Evolutionary conservation across 257 asterid species (phyloP), one percentile per base, ranked within the genome.

Genomic region (Solanum peruvianum): DNA sequence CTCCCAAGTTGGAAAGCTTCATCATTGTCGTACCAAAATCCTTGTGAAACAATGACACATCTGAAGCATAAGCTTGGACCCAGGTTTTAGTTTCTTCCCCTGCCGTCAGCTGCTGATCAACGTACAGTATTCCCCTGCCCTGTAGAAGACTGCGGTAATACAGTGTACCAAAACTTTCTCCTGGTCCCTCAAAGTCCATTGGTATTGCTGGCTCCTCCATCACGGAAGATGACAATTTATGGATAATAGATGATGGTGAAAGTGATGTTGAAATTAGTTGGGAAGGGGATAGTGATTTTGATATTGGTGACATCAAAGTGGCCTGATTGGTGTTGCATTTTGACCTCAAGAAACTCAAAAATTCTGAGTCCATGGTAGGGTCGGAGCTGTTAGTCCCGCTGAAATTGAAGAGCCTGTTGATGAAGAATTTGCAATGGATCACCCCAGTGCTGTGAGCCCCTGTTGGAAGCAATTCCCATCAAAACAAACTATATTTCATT

Each of bases 381-480:
- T 95, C 98, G 10, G 97, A 92, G 45, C 56, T 85, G n/a, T 89
- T 82, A 29, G 87, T 83, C 42, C 90, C 91, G 9, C 88, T 86
- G 88, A 93, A 93, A 89, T 95, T 91, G 72, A 83, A 86, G 35
- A 96, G 94, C 83, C 98, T 90, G 86, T 87, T 67, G 64, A 1
- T 15, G 85, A 96, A 86, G 91, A 95, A 95, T 66, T 87, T 89
- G 92, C 98, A 94, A 87, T 93, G 98, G 60, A 96, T 88, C 77
- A 90, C 89, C 86, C 99, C 99, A 3, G 92, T 93, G 91, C 98
- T 96, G 90, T 95, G 98, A 62, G 94, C 96, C 71, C 97, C 99
- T 95, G 64, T 23, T 47, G n/a, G 20, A 29, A 66, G 33, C 73
- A 84, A 49, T n/a, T 52, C 87, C 11, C 67, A 67, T 67, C 87